phyloP scores from a whole-genome alignment of 345 rosid species.

The Tarenaya hassleriana region DNA sequence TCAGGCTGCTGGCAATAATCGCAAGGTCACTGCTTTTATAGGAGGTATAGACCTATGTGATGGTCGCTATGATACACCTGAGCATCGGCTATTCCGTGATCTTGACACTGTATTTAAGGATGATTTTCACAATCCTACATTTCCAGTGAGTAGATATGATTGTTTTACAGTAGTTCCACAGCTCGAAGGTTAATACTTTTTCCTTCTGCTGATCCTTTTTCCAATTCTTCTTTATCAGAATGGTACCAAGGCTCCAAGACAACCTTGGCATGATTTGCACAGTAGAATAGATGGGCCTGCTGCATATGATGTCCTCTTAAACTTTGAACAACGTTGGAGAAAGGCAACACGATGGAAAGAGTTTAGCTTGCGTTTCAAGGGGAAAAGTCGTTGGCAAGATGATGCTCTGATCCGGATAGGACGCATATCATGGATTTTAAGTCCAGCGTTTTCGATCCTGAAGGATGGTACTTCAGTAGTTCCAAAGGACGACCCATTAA shows the following conservation, averaged over 20 bases:
- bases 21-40: slow-evolving; percentile 61
- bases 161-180: no score
- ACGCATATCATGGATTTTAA: slow-evolving; percentile 66
- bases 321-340: slow-evolving; percentile 86
- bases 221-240: no score
- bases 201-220: no score
- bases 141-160: no score
- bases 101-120: slow-evolving; percentile 47
- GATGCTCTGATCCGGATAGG: slow-evolving; percentile 74
- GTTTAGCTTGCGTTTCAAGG: no score
- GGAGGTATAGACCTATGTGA: slow-evolving; percentile 73
- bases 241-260: no score
- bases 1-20: slow-evolving; percentile 51
- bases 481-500: slow-evolving; percentile 45
- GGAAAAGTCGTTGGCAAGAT: no score
- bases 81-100: slow-evolving; percentile 53
- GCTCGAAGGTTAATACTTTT: no score
- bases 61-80: slow-evolving; percentile 62
- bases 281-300: slow-evolving; percentile 82
- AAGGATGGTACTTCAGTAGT: slow-evolving; percentile 38
- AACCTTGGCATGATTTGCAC: slow-evolving; percentile 94
- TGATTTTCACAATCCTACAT: slow-evolving; percentile 48
- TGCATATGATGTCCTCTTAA: slow-evolving; percentile 69
- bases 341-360: no score
- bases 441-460: slow-evolving; percentile 38